Evolutionary conservation across 2,329 filamentous ascomycete species (phyloP).

Genomic region (Pyrenophora seminiperda): DNA sequence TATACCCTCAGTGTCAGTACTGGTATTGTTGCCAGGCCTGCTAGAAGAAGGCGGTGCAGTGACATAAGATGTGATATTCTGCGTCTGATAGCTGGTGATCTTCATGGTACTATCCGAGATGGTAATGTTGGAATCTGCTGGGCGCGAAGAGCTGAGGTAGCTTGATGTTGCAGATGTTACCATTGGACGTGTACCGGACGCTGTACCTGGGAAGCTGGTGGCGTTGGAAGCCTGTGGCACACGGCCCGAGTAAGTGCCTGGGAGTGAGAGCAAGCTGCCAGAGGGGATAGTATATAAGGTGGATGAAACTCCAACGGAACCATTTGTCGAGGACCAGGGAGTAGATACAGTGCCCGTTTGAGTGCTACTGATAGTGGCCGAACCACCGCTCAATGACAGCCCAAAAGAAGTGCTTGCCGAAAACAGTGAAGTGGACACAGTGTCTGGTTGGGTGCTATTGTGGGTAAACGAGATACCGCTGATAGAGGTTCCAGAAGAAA

Average conservation of each 20-base stretch:
- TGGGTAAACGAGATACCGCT: no score
- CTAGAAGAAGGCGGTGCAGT: slow-evolving; percentile 17
- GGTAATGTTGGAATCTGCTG: slow-evolving; percentile 15
- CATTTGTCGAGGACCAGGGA: background rate
- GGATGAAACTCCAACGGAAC: slow-evolving; percentile 1
- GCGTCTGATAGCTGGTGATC: slow-evolving; percentile 34
- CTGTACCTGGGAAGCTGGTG: slow-evolving; percentile 5
- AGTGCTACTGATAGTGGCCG: background rate
- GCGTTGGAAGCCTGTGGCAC: background rate
- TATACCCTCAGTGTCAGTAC: slow-evolving; percentile 23
- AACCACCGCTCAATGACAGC: no score
- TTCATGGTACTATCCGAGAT: slow-evolving; percentile 26
- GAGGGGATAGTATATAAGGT: background rate
- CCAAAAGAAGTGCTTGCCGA: no score
- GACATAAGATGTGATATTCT: slow-evolving; percentile 28
- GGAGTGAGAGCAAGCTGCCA: background rate
- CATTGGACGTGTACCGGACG: slow-evolving; percentile 14
- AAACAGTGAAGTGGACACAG: no score
- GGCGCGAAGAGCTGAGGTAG: slow-evolving; percentile 10
- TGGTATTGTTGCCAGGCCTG: slow-evolving; percentile 13
- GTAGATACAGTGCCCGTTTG: background rate
- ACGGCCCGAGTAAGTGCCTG: background rate
- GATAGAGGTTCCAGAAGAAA: no score
- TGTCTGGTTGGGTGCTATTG: background rate
- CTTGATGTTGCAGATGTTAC: slow-evolving; percentile 17